phyloP scores from a whole-genome alignment of 2,329 filamentous ascomycete species.

The Talaromyces verruculosus region DNA sequence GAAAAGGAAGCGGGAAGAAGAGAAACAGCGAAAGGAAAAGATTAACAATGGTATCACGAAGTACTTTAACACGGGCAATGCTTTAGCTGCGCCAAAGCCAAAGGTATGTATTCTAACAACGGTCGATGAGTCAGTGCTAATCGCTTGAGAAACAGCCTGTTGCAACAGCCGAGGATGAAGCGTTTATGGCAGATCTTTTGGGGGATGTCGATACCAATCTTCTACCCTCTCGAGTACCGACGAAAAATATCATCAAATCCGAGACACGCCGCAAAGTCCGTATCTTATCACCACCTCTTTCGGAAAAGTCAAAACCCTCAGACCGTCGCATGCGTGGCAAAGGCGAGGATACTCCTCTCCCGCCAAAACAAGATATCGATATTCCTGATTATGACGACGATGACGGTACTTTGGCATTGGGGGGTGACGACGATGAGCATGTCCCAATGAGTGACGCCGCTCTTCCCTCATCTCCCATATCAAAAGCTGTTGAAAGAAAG shows the following conservation, averaged over 20 bases:
- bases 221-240: conserved; percentile 55
- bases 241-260: conserved; percentile 67
- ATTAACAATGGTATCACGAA: conserved; percentile 90
- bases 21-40: conserved; percentile 79
- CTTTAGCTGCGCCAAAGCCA: conserved; percentile 64
- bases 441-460: conserved; percentile 78
- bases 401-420: conserved; percentile 57
- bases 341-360: conserved; percentile 48
- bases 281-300: conserved; percentile 71
- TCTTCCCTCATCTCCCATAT: conserved; percentile 80
- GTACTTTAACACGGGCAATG: conserved; percentile 80
- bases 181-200: conserved; percentile 80
- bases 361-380: conserved; percentile 42
- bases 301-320: conserved; percentile 57
- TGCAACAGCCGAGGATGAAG: conserved; percentile 82
- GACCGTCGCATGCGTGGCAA: conserved; percentile 43
- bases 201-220: conserved; percentile 83
- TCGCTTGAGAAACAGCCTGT: conserved; percentile 53
- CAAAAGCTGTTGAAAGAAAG: conserved; percentile 74
- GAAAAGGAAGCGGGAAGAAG: conserved; percentile 85
- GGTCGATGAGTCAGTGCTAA: background rate
- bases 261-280: conserved; percentile 76
- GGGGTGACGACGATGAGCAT: conserved; percentile 65
- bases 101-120: conserved; percentile 59
- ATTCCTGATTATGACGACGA: conserved; percentile 46